Evolutionary conservation across 192 early-diverging fungal species (phyloP), one percentile per base, ranked within the genome.

Genomic region (Obelidium mucronatum): DNA sequence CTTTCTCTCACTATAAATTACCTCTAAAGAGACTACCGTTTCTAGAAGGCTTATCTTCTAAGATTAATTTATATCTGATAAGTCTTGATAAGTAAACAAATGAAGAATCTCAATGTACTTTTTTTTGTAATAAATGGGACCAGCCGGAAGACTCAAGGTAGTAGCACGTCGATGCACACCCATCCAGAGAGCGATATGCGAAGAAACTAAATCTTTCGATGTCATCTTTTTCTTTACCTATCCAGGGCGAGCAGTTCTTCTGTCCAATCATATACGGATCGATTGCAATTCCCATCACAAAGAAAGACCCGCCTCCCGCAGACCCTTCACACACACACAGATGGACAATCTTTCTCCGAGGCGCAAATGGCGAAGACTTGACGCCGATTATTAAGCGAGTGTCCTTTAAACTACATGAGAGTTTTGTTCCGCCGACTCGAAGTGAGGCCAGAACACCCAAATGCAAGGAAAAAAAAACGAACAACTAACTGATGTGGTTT

Each of bases 381-480:
- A 89, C 92, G 19, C 90, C 89, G 56, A 94, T 91, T 70, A 87
- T 99, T 63, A 91, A 92, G 80, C 92, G 93, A 77, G 98, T 99
- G 15, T 85, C 88, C 55, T 97, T 99, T 83, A 96, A 95, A 76
- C 88, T 99, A 30, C 98, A 99, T 79, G 98, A 99, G 76, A 95
- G 93, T 3, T 99, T 97, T 80, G 87, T 87, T 1, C 89, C 85
- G 64, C 91, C 93, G 19, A 73, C 82, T 55, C 76, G 93, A 84
- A 79, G 92, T 95, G 84, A n/a, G n/a, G n/a, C n/a, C n/a, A n/a
- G n/a, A n/a, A n/a, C n/a, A n/a, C n/a, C n/a, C 15, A 33, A 30
- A 75, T 75, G 17, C 2, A 17, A n/a, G n/a, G n/a, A n/a, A n/a
- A n/a, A n/a, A n/a, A n/a, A n/a, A n/a, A n/a, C n/a, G n/a, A n/a